These are phyloP conservation scores for Trypanosoma cruzi DNA, from an alignment of 208 protist genomes.

Conservation along the genomic window DNA sequence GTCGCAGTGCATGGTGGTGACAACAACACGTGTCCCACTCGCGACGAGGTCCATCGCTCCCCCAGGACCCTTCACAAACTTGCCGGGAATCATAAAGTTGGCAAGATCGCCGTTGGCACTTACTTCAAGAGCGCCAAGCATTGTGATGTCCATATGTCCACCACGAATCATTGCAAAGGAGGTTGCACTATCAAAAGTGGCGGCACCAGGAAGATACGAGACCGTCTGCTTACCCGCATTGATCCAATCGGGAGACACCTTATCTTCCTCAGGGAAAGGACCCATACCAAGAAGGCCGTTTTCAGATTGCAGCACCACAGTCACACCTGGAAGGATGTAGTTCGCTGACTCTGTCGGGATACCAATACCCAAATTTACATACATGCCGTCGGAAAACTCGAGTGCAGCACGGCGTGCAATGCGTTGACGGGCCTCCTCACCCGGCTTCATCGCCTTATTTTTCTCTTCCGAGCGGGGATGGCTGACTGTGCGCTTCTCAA, in stretches of 20 bases:
- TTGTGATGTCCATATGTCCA: slow-evolving; percentile 96
- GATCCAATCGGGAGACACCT: slow-evolving; percentile 92
- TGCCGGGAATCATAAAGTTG: slow-evolving; percentile 98
- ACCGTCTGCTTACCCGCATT: slow-evolving; percentile 96
- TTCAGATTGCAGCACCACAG: slow-evolving; percentile 86
- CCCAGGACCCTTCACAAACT: slow-evolving; percentile 98
- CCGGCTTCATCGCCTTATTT: slow-evolving; percentile 6
- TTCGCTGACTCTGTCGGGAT: slow-evolving; percentile 93
- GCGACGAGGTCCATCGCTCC: slow-evolving; percentile 97
- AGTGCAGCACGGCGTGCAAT: slow-evolving; percentile 91
- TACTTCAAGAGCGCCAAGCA: slow-evolving; percentile 97
- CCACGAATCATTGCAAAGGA: slow-evolving; percentile 98
- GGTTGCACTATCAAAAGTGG: slow-evolving; percentile 92
- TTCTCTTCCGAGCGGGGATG: neutral
- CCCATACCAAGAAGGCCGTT: slow-evolving; percentile 93
- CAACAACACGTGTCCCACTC: slow-evolving; percentile 93
- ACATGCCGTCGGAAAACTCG: slow-evolving; percentile 94
- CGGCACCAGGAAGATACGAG: slow-evolving; percentile 92
- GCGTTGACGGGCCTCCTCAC: slow-evolving; percentile 50
- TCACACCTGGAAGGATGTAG: slow-evolving; percentile 69
- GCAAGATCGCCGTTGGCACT: slow-evolving; percentile 94
- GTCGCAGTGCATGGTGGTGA: slow-evolving; percentile 97
- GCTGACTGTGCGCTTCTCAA: slow-evolving; percentile 47
- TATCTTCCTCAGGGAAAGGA: slow-evolving; percentile 72
- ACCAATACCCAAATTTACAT: slow-evolving; percentile 95